Evolutionary conservation across 2,329 filamentous ascomycete species (phyloP).

Genomic region (Sporothrix sp.): DNA sequence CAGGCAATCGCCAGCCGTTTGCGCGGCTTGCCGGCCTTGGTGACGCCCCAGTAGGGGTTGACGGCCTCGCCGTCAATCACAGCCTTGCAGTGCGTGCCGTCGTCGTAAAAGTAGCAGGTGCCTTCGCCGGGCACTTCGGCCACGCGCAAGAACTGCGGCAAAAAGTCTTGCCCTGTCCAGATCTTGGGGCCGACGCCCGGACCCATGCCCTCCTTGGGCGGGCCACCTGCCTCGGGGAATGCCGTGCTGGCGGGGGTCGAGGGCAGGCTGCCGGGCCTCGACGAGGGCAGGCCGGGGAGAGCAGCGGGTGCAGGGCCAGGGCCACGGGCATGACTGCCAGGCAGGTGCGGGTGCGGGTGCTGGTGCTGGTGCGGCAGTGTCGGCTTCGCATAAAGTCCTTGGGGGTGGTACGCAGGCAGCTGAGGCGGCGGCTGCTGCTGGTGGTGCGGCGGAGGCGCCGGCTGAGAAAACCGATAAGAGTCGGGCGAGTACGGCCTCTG

Average conservation of each 20-base stretch:
- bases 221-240: conserved; percentile 34
- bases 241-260: conserved; percentile 12
- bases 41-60: conserved; percentile 87
- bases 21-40: conserved; percentile 85
- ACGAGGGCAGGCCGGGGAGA: neutral
- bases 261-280: neutral
- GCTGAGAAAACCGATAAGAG: conserved; percentile 1
- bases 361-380: neutral
- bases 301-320: neutral
- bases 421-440: neutral
- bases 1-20: conserved; percentile 90
- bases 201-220: conserved; percentile 45
- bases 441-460: neutral
- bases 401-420: conserved; percentile 2
- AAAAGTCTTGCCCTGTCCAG: conserved; percentile 57
- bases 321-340: neutral
- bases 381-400: neutral
- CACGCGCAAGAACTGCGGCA: conserved; percentile 54
- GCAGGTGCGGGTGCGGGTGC: neutral
- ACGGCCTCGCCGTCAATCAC: conserved; percentile 78
- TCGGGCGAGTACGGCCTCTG: neutral
- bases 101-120: conserved; percentile 76
- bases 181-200: conserved; percentile 48
- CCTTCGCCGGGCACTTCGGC: conserved; percentile 68
- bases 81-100: conserved; percentile 72